Evolutionary conservation across 768 basidiomycete species (phyloP), one percentile per base, ranked within the genome.

Genomic region (Russula sp.): DNA sequence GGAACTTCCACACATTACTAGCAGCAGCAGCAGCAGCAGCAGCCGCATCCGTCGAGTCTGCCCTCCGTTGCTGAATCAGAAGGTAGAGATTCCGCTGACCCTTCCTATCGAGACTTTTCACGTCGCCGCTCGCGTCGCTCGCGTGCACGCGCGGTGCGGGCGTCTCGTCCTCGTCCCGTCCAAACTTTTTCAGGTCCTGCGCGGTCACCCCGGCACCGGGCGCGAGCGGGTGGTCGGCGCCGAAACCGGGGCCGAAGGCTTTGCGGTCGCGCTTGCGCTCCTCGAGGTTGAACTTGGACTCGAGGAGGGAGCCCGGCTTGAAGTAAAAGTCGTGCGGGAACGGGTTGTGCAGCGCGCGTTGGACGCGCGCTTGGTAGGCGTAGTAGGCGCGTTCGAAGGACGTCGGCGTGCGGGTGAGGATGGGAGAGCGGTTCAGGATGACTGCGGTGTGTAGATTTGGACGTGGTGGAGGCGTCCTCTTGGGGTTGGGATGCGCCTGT

Each of bases 321-420:
- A 96, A 96, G 77, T 95, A 98, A 75, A 96, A 93, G 52, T 94
- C 87, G 62, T 84, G 79, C 18, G 94, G 91, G 73, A 93, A 87
- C 0, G 94, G 94, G 68, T 92, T 91, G 72, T 88, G 88, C 53
- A 98, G 77, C 3, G 94, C 88, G 67, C 91, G 87, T 70, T 86
- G 83, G 71, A 98, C 83, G 48, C 91, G 86, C 9, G 83, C 79
- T 72, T 93, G 89, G 79, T 96, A 95, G 57, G 82, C 79, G 74
- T 90, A 87, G 75, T 89, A 94, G 13, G 91, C 85, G 67, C 79
- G 77, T 75, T 95, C 91, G 69, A 96, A 89, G 1, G 80, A 75
- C 0, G 84, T 84, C 0, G 86, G 87, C 0, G 86, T 81, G 52
- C 86, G 85, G 0, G 90, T 87, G 56, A 93, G 73, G 59, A 87